These are phyloP conservation scores for Neurospora intermedia DNA, from an alignment of 495 filamentous ascomycete genomes.

Conservation along the genomic window DNA sequence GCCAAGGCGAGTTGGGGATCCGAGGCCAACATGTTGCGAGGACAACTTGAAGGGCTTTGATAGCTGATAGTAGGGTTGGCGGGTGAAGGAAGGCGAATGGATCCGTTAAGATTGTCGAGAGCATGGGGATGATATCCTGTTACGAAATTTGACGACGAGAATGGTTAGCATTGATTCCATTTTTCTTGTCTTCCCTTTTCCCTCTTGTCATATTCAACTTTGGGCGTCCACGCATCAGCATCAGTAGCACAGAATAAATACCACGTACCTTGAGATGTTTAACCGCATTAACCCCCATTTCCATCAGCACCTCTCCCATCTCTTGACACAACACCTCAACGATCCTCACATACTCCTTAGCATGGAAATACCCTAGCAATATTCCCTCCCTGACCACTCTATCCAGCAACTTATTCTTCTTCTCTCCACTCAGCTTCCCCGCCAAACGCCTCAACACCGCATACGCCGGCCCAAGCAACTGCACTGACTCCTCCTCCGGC, in stretches of 20 bases:
- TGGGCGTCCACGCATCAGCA: not conserved
- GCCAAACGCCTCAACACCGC: conserved; percentile 52
- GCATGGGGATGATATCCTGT: conserved; percentile 55
- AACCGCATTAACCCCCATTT: conserved; percentile 56
- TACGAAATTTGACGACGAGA: not conserved
- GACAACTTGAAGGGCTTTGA: conserved; percentile 43
- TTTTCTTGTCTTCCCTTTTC: not conserved
- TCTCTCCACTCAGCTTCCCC: conserved; percentile 25
- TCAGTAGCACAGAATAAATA: not conserved
- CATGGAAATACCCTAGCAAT: conserved; percentile 42
- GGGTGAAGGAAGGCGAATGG: conserved; percentile 56
- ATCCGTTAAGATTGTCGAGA: conserved; percentile 53
- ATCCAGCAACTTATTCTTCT: conserved; percentile 33
- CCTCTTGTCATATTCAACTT: too few species aligned
- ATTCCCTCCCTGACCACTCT: conserved; percentile 46
- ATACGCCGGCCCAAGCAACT: conserved; percentile 56
- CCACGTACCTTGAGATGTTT: conserved; percentile 57
- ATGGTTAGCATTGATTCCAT: not conserved
- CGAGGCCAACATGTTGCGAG: conserved; percentile 68
- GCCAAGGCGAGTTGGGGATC: conserved; percentile 43
- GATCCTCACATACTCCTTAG: conserved; percentile 38
- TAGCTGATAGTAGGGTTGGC: conserved; percentile 42
- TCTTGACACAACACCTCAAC: conserved; percentile 49
- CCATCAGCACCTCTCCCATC: conserved; percentile 39
- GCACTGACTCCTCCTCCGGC: conserved; percentile 56